Evolutionary conservation across 768 basidiomycete species (phyloP), one percentile per base, ranked within the genome.

Genomic region (Amanita inopinata): DNA sequence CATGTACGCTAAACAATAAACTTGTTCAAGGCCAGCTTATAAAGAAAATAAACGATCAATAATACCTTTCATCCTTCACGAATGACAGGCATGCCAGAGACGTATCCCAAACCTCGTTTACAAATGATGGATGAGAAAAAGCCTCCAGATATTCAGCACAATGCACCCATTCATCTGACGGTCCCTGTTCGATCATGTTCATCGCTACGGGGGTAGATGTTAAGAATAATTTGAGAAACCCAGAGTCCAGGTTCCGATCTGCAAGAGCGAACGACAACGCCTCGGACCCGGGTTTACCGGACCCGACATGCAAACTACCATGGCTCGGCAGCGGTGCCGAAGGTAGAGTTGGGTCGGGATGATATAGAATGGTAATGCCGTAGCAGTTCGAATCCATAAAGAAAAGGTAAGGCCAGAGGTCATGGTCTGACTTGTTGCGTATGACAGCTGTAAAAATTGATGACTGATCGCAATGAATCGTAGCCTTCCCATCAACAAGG

Each of bases 381-480:
- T 77, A 71, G 30, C 64, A 70, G 41, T 65, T 68, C 2, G 74
- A 69, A 51, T 80, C 75, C 73, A 80, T 73, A 53, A 73, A 77
- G 1, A 69, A 67, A 24, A 80, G 63, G 53, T 76, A 78, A 23
- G 78, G 76, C 78, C 77, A 80, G 20, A 80, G 66, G 53, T 75
- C 70, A 43, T 56, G 49, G 48, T 69, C 64, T 1, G 77, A 67
- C 27, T 61, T 54, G 48, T 80, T 79, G 46, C 62, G 67, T 17
- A 80, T 54, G 25, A 69, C 59, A 35, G 78, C 58, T 27, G 62
- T 57, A 46, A 75, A 79, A 14, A 73, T 61, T 33, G 67, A 56
- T 22, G 59, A 59, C 46, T 59, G 55, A 38, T 68, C 59, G 50
- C 67, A 67, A 11, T 59, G 54, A 30, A 80, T 63, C 19, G 64